Conservation (phyloP, 2,329 filamentous ascomycete species). For the Pseudopithomyces maydicus region DNA sequence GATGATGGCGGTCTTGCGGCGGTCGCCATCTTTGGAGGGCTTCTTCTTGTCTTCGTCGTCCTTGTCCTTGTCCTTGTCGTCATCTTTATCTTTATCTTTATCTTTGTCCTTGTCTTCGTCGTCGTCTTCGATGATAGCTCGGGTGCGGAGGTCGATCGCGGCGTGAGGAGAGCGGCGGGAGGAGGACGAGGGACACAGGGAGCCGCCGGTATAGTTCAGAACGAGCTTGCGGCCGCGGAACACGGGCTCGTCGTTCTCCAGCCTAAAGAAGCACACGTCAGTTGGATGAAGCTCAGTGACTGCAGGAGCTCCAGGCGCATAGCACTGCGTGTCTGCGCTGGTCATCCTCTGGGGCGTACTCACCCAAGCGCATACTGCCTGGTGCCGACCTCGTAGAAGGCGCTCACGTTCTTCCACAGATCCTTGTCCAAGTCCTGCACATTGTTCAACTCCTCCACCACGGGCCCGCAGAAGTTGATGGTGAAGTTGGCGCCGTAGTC, state of each 20-base stretch:
- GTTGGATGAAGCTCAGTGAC: slow-evolving; percentile 16
- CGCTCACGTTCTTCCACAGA: slow-evolving; percentile 75
- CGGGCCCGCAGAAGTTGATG: slow-evolving; percentile 77
- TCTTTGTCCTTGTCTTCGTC: slow-evolving; percentile 34
- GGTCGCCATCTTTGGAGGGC: slow-evolving; percentile 62
- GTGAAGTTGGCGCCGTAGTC: slow-evolving; percentile 85
- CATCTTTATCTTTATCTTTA: slow-evolving; percentile 21
- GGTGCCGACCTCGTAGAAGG: slow-evolving; percentile 71
- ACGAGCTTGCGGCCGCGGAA: slow-evolving; percentile 69
- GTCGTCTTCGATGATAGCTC: slow-evolving; percentile 50
- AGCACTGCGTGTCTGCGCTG: not conserved
- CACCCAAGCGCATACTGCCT: slow-evolving; percentile 77
- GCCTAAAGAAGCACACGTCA: slow-evolving; percentile 46
- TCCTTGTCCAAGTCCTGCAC: slow-evolving; percentile 68
- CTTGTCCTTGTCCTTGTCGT: slow-evolving; percentile 43
- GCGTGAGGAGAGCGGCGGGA: slow-evolving; percentile 17
- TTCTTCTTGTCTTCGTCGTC: slow-evolving; percentile 34
- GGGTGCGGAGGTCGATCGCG: slow-evolving; percentile 28
- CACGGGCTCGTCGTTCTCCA: slow-evolving; percentile 58
- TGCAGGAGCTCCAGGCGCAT: not conserved
- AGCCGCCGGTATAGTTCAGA: slow-evolving; percentile 58
- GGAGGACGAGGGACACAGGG: slow-evolving; percentile 49
- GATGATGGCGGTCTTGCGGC: slow-evolving; percentile 82
- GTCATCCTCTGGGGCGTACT: slow-evolving; percentile 37
- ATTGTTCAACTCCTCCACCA: slow-evolving; percentile 68